A percentile compares a stretch with the other conserved stretches of the same genome.
phyloP scores from a whole-genome alignment of 2,329 filamentous ascomycete species.

The Aspergillus thermomutatus region DNA sequence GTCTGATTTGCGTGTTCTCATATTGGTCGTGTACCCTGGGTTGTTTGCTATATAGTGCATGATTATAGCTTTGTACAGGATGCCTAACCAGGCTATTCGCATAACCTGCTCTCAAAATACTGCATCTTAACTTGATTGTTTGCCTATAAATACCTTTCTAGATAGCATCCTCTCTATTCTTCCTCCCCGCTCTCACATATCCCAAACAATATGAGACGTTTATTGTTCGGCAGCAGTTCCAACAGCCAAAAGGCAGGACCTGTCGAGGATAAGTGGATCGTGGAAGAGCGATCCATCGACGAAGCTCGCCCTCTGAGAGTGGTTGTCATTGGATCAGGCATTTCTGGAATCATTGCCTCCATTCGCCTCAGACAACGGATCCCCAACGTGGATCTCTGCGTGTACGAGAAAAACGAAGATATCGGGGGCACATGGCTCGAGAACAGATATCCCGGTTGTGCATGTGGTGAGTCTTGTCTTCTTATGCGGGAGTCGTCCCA shows the following conservation, averaged over 20 bases:
- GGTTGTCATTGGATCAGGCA: constrained; percentile 38
- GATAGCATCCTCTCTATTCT: not conserved
- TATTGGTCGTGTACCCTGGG: not conserved
- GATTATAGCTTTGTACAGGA: not conserved
- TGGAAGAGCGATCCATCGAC: constrained; percentile 34
- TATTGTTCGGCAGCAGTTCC: not conserved
- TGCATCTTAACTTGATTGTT: not conserved
- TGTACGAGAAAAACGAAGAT: constrained; percentile 36
- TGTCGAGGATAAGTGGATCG: constrained; percentile 5
- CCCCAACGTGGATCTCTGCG: constrained; percentile 32
- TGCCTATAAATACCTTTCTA: not conserved
- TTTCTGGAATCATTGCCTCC: constrained; percentile 38
- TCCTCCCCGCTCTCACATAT: not conserved
- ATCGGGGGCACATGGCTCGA: constrained; percentile 36
- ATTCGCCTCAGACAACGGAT: constrained; percentile 38
- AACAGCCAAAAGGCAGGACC: not conserved
- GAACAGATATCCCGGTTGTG: constrained; percentile 36
- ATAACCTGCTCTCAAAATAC: not conserved
- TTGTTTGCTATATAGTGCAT: not conserved
- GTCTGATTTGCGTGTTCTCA: not conserved
- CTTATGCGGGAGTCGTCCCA: not conserved
- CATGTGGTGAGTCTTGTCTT: constrained; percentile 25
- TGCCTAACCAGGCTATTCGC: not conserved
- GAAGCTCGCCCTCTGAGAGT: constrained; percentile 31
- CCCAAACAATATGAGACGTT: not conserved